Percentiles rank a stretch among this genome's conserved stretches.
These are phyloP conservation scores for Microsporum ferrugineum DNA, from an alignment of 2,329 filamentous ascomycete species.

Conservation along the genomic window DNA sequence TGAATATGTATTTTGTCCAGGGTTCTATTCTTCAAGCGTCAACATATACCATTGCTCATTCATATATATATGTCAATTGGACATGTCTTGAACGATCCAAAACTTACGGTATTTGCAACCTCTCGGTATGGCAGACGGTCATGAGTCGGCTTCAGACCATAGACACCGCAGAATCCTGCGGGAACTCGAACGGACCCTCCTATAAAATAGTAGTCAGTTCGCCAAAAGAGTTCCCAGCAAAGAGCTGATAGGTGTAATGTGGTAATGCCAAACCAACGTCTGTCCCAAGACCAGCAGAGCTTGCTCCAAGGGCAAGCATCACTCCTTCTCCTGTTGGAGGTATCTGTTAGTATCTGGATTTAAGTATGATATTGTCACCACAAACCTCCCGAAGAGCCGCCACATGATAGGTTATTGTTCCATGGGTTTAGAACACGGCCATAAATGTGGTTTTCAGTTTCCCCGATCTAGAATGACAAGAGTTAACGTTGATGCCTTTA, in stretches of 20 bases:
- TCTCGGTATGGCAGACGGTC: slow-evolving; percentile 46
- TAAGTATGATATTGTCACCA: background rate
- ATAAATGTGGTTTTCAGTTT: slow-evolving; percentile 52
- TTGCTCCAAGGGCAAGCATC: slow-evolving; percentile 43
- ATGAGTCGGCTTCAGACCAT: slow-evolving; percentile 43
- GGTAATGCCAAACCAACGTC: slow-evolving; percentile 30
- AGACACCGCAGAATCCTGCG: slow-evolving; percentile 49
- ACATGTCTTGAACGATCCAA: background rate
- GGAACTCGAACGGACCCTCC: slow-evolving; percentile 49
- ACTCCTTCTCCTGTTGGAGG: slow-evolving; percentile 37
- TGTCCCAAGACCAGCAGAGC: slow-evolving; percentile 47
- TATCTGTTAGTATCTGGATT: background rate
- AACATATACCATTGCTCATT: background rate
- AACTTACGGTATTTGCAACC: slow-evolving; percentile 43
- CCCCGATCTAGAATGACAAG: slow-evolving; percentile 26
- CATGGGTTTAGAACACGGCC: slow-evolving; percentile 47
- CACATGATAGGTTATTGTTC: slow-evolving; percentile 43
- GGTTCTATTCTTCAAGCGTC: slow-evolving; percentile 1
- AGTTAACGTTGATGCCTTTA: background rate
- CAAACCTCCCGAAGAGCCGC: slow-evolving; percentile 46
- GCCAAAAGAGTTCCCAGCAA: background rate
- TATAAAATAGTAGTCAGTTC: slow-evolving; percentile 14
- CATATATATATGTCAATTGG: background rate
- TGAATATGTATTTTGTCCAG: slow-evolving; percentile 50
- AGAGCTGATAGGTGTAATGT: background rate